Evolutionary conservation across 768 basidiomycete genomes (phyloP).

Genomic region (Chlorophyllum brunneum): DNA sequence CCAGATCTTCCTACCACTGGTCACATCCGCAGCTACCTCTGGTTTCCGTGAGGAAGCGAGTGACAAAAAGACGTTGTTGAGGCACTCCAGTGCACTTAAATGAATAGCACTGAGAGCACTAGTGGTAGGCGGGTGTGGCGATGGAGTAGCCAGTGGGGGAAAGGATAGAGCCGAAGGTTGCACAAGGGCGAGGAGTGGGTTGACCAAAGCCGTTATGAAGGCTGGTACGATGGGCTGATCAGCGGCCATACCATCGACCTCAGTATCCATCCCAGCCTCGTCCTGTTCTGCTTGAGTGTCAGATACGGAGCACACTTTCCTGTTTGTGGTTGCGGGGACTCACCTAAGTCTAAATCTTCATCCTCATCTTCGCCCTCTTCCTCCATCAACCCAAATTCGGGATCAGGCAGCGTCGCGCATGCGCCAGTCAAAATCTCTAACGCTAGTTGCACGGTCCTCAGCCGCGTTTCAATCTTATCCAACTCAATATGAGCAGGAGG

Average conservation of each 20-base stretch:
- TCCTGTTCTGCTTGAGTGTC: slow-evolving; percentile 9
- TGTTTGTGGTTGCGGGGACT: background rate
- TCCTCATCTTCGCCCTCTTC: slow-evolving; percentile 34
- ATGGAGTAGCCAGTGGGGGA: slow-evolving; percentile 63
- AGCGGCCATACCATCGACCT: slow-evolving; percentile 37
- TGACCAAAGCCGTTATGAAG: slow-evolving; percentile 59
- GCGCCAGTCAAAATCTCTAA: slow-evolving; percentile 84
- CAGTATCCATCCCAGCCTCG: slow-evolving; percentile 37
- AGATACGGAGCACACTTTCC: background rate
- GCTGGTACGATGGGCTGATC: slow-evolving; percentile 29
- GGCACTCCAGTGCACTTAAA: slow-evolving; percentile 79
- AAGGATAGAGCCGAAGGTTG: slow-evolving; percentile 82
- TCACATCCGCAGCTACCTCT: slow-evolving; percentile 38
- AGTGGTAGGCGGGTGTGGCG: slow-evolving; percentile 84
- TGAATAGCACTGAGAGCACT: slow-evolving; percentile 83
- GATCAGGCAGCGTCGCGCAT: slow-evolving; percentile 86
- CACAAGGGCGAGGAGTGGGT: slow-evolving; percentile 64
- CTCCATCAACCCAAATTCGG: slow-evolving; percentile 39
- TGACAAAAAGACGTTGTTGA: slow-evolving; percentile 86
- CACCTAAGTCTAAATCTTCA: slow-evolving; percentile 32
- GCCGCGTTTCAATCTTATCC: slow-evolving; percentile 62
- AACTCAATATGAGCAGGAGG: slow-evolving; percentile 65
- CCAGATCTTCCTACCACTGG: slow-evolving; percentile 57
- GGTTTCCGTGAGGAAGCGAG: slow-evolving; percentile 47
- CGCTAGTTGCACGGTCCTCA: slow-evolving; percentile 77